Evolutionary conservation across 345 rosid genomes (phyloP).

Genomic region (Citrus sp.): DNA sequence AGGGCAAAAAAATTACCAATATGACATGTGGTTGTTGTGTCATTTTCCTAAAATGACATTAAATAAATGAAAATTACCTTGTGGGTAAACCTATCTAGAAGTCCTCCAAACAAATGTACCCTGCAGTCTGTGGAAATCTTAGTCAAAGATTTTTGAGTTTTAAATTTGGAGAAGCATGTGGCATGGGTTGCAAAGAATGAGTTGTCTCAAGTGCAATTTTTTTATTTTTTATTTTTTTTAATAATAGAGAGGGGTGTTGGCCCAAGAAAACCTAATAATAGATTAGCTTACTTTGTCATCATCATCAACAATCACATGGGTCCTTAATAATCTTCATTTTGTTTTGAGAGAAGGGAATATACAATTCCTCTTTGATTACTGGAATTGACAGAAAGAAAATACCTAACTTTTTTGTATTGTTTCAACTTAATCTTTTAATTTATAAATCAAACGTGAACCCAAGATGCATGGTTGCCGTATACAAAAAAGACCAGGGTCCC

Average conservation of each 20-base stretch:
- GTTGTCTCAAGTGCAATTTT: constrained; percentile 9
- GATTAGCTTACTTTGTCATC: constrained; percentile 5
- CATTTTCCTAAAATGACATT: no score
- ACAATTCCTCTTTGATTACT: constrained; percentile 13
- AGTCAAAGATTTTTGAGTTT: constrained; percentile 17
- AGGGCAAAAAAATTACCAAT: no score
- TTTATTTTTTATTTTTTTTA: no score
- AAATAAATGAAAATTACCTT: no score
- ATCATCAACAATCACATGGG: constrained; percentile 35
- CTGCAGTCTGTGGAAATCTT: neutral
- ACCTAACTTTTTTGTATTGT: constrained; percentile 22
- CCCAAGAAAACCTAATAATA: constrained; percentile 17
- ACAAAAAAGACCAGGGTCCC: neutral
- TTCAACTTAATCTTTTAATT: neutral
- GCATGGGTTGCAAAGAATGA: constrained; percentile 23
- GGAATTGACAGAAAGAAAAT: constrained; percentile 23
- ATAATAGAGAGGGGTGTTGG: constrained; percentile 15
- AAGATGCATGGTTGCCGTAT: neutral
- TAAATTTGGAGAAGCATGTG: constrained; percentile 27
- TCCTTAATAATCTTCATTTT: constrained; percentile 15
- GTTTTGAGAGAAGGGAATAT: constrained; percentile 11
- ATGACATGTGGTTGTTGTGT: no score
- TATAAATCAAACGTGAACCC: neutral
- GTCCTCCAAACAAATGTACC: neutral
- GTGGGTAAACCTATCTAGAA: no score